Base-by-base conservation (phyloP, 2,329 filamentous ascomycete genomes). In the Penicillium expansum region DNA sequence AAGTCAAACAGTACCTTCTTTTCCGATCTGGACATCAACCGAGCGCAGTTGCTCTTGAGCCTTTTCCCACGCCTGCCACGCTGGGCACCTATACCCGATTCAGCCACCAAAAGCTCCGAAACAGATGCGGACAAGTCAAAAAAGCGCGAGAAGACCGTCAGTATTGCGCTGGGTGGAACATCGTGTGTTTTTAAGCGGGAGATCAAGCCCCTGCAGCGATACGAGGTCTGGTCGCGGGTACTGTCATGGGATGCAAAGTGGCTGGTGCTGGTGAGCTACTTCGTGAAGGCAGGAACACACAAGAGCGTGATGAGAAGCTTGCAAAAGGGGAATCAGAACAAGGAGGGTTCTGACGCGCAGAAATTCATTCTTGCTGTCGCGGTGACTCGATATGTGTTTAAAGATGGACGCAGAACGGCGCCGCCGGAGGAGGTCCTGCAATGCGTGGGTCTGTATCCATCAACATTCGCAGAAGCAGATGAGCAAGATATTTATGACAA, bases 1-100 rank as follows among this genome's bases (percentile, higher is more conserved):
- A 43, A 52, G 27, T 43, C 49, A 5, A 43, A 52, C 37, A 52
- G 49, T 27, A 52, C 49, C 8, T 52, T 42, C 11, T 52, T 52
- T 11, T 42, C 37, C n/a, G 49, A 43, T 27, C 27, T 52, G 27
- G 49, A 52, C n/a, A 33, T 52, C 29, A 52, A 52, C 13, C 49
- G 49, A 24, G 41, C 41, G 2, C 49, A 52, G 18, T 38, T 52
- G 13, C 22, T 52, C 27, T 16, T 35, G 38, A 43, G 13, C 11
- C 16, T 43, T 20, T 52, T 52, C 11, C 49, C 38, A 32, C 35
- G 18, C 6, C 49, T 41, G 20, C 49, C 38, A 43, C 38, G 29
- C 24, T 33, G 29, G 38, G 49, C 49, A 32, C 49, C 49, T 24
- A 41, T 5, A 9, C 27, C 38, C 16, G 18, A 48, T 3, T 22